Conservation (phyloP, 805 yeast genomes). For the Candida ortonii region DNA sequence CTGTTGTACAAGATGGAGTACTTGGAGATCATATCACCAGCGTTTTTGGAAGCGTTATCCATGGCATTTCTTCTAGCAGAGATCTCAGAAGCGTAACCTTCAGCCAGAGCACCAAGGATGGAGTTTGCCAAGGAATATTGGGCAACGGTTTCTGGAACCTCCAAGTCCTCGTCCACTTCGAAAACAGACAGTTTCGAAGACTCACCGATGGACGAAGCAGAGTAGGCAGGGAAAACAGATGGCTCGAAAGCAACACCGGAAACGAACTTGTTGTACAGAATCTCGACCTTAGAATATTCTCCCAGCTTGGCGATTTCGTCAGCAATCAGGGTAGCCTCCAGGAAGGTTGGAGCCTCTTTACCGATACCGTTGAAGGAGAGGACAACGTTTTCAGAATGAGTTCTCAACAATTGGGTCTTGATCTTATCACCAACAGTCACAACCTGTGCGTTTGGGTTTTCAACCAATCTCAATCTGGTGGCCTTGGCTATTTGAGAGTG, state of each 20-base stretch:
- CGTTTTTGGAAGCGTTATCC: slow-evolving; percentile 99
- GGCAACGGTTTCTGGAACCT: slow-evolving; percentile 63
- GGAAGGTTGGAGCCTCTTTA: slow-evolving; percentile 93
- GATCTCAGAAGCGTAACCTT: slow-evolving; percentile 97
- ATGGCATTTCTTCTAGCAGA: slow-evolving; percentile 99
- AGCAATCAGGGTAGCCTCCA: slow-evolving; percentile 84
- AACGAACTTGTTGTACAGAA: slow-evolving; percentile 83
- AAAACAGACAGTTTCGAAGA: slow-evolving; percentile 85
- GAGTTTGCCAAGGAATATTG: slow-evolving; percentile 91
- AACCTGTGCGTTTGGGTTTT: slow-evolving; percentile 67
- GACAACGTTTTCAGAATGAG: slow-evolving; percentile 64
- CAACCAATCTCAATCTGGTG: slow-evolving; percentile 65
- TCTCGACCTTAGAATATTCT: slow-evolving; percentile 72
- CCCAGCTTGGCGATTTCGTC: slow-evolving; percentile 73
- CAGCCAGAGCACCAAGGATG: slow-evolving; percentile 87
- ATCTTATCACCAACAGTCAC: slow-evolving; percentile 94
- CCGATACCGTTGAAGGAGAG: slow-evolving; percentile 89
- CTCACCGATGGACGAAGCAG: slow-evolving; percentile 67
- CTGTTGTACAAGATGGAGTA: slow-evolving; percentile 98
- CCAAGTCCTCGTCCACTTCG: slow-evolving; percentile 70
- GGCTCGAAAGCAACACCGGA: slow-evolving; percentile 92
- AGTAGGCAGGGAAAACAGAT: slow-evolving; percentile 60
- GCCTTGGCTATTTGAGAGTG: slow-evolving; percentile 93
- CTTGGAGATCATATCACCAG: slow-evolving; percentile 96
- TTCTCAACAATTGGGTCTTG: slow-evolving; percentile 84